Percentiles rank a stretch among this genome's conserved stretches.
Evolutionary conservation across 768 basidiomycete species (phyloP).

Genomic region (Cubamyces lactineus): DNA sequence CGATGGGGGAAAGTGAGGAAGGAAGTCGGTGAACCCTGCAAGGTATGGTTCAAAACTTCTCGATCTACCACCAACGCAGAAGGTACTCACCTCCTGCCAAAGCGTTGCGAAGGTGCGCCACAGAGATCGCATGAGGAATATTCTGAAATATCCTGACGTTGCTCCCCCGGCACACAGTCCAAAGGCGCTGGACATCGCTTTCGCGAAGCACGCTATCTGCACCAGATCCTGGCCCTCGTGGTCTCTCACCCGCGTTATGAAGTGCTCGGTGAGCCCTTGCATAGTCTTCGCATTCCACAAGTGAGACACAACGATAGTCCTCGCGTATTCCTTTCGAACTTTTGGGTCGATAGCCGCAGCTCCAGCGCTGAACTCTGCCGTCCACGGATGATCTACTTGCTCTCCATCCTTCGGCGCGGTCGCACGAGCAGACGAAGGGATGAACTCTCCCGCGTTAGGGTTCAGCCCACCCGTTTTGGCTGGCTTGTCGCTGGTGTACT

Average conservation of each 20-base stretch:
- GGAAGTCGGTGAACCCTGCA: not conserved
- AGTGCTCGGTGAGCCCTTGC: slow-evolving; percentile 7
- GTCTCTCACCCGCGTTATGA: slow-evolving; percentile 18
- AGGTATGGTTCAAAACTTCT: too few species aligned
- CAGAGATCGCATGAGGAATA: not conserved
- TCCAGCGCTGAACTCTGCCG: slow-evolving; percentile 13
- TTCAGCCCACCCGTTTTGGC: not conserved
- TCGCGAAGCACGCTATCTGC: slow-evolving; percentile 13
- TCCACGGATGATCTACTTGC: slow-evolving; percentile 14
- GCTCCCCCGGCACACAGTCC: not conserved
- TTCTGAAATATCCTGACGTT: slow-evolving; percentile 3
- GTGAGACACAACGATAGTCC: slow-evolving; percentile 17
- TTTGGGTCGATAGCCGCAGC: not conserved
- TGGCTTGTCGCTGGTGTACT: not conserved
- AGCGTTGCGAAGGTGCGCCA: slow-evolving; percentile 17
- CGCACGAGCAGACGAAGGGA: slow-evolving; percentile 11
- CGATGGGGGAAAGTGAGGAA: not conserved
- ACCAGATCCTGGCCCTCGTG: not conserved
- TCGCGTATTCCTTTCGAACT: slow-evolving; percentile 3
- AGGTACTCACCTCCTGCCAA: slow-evolving; percentile 20
- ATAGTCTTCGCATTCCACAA: slow-evolving; percentile 15
- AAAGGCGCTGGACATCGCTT: slow-evolving; percentile 7
- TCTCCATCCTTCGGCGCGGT: not conserved
- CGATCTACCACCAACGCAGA: too few species aligned
- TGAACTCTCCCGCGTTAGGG: slow-evolving; percentile 17